Conservation (phyloP, 75 land plant species). For the Isoetes taiwanensis region DNA sequence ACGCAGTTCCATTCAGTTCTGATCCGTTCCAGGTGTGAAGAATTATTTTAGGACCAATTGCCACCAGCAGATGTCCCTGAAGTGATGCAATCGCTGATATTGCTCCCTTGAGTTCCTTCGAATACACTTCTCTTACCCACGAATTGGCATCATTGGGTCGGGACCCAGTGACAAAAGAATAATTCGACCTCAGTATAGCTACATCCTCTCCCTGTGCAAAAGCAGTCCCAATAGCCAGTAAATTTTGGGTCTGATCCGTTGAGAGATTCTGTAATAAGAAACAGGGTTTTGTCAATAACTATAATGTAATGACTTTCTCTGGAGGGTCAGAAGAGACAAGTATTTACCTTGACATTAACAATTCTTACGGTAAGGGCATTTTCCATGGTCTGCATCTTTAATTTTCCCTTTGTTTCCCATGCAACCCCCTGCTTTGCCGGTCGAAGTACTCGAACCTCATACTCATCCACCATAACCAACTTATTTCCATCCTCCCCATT, state of each 20-base stretch:
- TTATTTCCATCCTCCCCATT: constrained; percentile 50
- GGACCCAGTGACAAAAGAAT: constrained; percentile 62
- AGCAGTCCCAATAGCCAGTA: constrained; percentile 90
- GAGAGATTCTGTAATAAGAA: constrained; percentile 57
- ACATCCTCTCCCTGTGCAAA: constrained; percentile 99
- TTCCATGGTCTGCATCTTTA: constrained; percentile 78
- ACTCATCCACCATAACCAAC: constrained; percentile 69
- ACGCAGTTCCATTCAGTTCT: constrained; percentile 89
- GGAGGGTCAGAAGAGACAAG: no score
- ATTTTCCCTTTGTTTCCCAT: constrained; percentile 72
- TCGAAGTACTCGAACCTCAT: constrained; percentile 82
- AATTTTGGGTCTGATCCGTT: constrained; percentile 51
- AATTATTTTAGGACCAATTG: constrained; percentile 90
- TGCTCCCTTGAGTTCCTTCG: constrained; percentile 92
- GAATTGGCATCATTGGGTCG: constrained; percentile 39
- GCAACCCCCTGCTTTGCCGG: constrained; percentile 58
- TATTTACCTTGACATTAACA: constrained; percentile 64
- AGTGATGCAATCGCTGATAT: constrained; percentile 92
- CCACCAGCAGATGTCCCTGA: constrained; percentile 89
- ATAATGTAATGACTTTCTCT: no score
- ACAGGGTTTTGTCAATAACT: no score
- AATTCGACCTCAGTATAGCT: constrained; percentile 79
- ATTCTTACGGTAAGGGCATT: constrained; percentile 84
- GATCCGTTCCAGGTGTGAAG: constrained; percentile 88
- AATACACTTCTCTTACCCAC: constrained; percentile 80